Conservation (phyloP, 2,329 filamentous ascomycete genomes). For the Fonsecaea multimorphosa region DNA sequence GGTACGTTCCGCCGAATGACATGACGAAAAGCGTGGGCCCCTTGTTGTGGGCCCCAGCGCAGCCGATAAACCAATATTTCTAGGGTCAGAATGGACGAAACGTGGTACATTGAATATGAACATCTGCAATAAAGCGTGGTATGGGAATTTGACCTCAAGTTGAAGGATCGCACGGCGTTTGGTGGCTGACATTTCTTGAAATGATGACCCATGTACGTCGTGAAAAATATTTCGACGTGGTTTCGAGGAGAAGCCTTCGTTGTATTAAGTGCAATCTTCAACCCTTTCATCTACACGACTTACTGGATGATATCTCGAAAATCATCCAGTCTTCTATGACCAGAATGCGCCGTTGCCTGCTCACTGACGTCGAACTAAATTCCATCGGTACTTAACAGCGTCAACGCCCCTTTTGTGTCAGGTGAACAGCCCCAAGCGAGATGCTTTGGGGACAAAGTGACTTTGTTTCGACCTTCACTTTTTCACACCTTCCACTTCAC, state of each 20-base stretch:
- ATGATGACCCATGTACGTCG: slow-evolving; percentile 1
- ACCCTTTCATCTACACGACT: not conserved
- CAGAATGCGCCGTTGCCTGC: not conserved
- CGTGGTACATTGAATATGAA: not conserved
- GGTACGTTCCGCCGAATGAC: not conserved
- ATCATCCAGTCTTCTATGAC: not conserved
- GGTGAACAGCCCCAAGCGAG: not conserved
- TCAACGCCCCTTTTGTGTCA: not conserved
- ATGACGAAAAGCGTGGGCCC: not conserved
- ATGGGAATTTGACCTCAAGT: not conserved
- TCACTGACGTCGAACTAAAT: not conserved
- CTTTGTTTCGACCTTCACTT: not conserved
- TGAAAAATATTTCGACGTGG: not conserved
- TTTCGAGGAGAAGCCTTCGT: not conserved
- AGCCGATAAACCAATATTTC: not conserved
- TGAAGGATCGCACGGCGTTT: not conserved
- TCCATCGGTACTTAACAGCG: not conserved
- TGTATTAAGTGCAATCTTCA: not conserved
- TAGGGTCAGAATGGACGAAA: not conserved
- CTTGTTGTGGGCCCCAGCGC: not conserved
- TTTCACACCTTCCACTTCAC: not conserved
- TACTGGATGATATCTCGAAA: not conserved
- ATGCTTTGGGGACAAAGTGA: not conserved
- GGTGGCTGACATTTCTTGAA: not conserved
- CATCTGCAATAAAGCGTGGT: not conserved